Evolutionary conservation across 192 early-diverging fungal genomes (phyloP).

Genomic region (Coemansia sp.): DNA sequence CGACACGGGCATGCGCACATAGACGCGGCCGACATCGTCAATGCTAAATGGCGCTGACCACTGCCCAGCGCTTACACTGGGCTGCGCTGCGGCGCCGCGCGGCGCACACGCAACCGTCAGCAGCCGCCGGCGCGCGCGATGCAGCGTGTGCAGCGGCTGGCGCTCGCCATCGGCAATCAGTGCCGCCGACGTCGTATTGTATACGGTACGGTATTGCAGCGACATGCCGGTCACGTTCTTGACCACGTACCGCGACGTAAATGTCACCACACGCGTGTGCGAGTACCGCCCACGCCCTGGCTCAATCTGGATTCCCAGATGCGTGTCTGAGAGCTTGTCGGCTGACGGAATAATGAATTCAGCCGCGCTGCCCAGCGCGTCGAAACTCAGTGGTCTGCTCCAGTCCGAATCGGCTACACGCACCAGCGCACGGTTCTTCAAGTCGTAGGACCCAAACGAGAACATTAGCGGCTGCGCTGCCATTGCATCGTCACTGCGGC

Average conservation of each 20-base stretch:
- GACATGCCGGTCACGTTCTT: conserved; percentile 74
- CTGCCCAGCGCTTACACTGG: conserved; percentile 44
- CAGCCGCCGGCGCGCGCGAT: conserved; percentile 58
- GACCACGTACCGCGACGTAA: conserved; percentile 85
- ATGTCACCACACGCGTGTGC: conserved; percentile 82
- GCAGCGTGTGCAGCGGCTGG: conserved; percentile 66
- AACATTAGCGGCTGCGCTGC: conserved; percentile 69
- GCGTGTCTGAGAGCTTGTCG: conserved; percentile 54
- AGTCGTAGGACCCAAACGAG: conserved; percentile 83
- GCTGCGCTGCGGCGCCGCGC: conserved; percentile 3
- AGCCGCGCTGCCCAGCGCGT: conserved; percentile 84
- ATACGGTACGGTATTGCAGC: conserved; percentile 69
- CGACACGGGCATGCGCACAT: conserved; percentile 65
- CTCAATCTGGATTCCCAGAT: conserved; percentile 79
- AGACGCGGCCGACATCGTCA: conserved; percentile 79
- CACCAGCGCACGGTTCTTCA: conserved; percentile 76
- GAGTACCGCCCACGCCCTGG: conserved; percentile 85
- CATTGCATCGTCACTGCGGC: neutral
- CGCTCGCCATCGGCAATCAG: conserved; percentile 54
- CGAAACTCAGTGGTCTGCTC: conserved; percentile 90
- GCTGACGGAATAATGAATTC: conserved; percentile 67
- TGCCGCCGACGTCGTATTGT: conserved; percentile 49
- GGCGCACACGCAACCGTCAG: conserved; percentile 63
- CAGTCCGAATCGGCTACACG: conserved; percentile 71
- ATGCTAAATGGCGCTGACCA: conserved; percentile 88